Evolutionary conservation across 345 rosid species (phyloP).

Genomic region (Heritiera littoralis): DNA sequence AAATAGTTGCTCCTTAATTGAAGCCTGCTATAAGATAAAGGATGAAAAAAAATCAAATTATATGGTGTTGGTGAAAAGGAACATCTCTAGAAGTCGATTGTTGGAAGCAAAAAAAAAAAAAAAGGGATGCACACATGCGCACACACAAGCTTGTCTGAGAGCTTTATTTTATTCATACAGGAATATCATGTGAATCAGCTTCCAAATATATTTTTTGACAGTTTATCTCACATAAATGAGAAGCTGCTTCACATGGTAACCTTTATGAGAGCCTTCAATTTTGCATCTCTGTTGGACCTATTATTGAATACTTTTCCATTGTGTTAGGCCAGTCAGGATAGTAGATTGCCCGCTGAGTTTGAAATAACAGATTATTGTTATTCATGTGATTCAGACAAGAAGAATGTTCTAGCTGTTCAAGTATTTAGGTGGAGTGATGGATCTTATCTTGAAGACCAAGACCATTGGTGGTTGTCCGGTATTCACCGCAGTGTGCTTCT

Average conservation of each 20-base stretch:
- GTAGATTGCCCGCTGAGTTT: constrained; percentile 60
- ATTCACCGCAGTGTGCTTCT: constrained; percentile 95
- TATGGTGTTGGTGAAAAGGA: neutral
- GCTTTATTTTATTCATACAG: neutral
- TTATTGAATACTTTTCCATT: constrained; percentile 27
- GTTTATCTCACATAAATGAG: neutral
- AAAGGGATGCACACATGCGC: neutral
- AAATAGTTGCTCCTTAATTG: neutral
- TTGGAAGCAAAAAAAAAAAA: neutral
- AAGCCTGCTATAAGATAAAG: neutral
- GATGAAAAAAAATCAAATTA: neutral
- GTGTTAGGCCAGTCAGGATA: constrained; percentile 79
- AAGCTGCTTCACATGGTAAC: neutral
- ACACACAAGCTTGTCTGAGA: constrained; percentile 4
- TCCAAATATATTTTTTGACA: neutral
- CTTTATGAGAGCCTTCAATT: neutral
- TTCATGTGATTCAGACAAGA: constrained; percentile 66
- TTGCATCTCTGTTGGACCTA: neutral
- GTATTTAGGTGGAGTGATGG: constrained; percentile 99
- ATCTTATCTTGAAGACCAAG: constrained; percentile 99
- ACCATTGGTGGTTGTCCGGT: constrained; percentile 99
- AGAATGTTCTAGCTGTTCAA: constrained; percentile 91
- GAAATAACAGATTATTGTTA: too few species aligned
- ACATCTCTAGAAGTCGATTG: neutral
- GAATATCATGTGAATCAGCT: neutral